Base-by-base conservation (phyloP, 2,329 filamentous ascomycete species). In the Pseudonectria foliicola region DNA sequence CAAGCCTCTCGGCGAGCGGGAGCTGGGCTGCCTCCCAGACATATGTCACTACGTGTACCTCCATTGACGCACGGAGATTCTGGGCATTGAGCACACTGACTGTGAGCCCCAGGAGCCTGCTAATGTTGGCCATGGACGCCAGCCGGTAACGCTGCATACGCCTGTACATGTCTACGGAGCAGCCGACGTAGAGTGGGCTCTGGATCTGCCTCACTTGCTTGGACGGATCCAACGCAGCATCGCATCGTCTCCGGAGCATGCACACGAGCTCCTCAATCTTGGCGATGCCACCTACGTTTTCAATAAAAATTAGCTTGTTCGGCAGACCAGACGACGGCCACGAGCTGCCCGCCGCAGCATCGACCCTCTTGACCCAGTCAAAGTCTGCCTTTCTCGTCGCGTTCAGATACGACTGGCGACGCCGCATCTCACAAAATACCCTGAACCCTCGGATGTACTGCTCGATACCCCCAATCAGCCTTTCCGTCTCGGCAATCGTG, bases 111-210 rank as follows among this genome's bases (percentile, higher is more conserved):
- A 44, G 31, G 2, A 35, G 36, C 13, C 35, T 41, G 27, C 41
- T 41, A 13, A 40, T 25, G 2, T 10, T 13, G 2, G 8, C 11
- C 3, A 37, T 12, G 4, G 4, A 12, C 2, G 10, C 3, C 3
- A 4, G 4, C 12, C 1, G 13, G 16, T 44, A 41, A 3, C 10
- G 11, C 5, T 13, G 13, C 11, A 28, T 33, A 2, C 35, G 25
- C 2, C 5, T 10, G 2, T 6, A n/a, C 2, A 44, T 27, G 21
- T 37, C 26, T 2, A 6, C 30, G 1, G 42, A 44, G 21, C 42
- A 41, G 2, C 42, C 42, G 2, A 44, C 42, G 26, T 44, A 44
- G 1, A 44, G n/a, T 1, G 42, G 42, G 8, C 30, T 37, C 21
- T 44, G 38, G 6, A n/a, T 10, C 14, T 37, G 28, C 25, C 38